Conservation (phyloP, 2,329 filamentous ascomycete species). For the Aspergillus clavatus region DNA sequence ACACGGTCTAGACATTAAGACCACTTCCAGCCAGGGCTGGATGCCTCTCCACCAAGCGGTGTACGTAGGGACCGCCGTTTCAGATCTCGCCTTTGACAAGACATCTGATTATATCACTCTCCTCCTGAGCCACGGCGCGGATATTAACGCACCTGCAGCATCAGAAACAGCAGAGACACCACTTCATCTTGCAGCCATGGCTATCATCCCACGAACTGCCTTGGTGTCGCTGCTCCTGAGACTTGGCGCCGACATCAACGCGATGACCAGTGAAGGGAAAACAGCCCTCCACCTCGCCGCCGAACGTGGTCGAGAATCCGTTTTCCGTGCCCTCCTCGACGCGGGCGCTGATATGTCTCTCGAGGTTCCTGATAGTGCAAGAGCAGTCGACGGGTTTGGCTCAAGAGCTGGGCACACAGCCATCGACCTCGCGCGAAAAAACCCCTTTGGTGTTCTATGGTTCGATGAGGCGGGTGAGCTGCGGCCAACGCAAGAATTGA, state of each 20-base stretch:
- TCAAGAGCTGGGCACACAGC: slow-evolving; percentile 15
- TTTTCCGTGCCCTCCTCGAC: slow-evolving; percentile 21
- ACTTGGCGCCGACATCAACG: slow-evolving; percentile 17
- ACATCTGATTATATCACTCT: slow-evolving; percentile 20
- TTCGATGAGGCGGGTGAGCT: slow-evolving; percentile 18
- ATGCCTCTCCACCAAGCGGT: slow-evolving; percentile 26
- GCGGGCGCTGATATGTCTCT: slow-evolving; percentile 23
- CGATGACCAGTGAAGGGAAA: slow-evolving; percentile 16
- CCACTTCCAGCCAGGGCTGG: slow-evolving; percentile 18
- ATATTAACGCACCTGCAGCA: slow-evolving; percentile 16
- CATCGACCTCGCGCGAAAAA: slow-evolving; percentile 21
- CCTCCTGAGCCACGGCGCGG: slow-evolving; percentile 20
- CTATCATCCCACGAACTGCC: slow-evolving; percentile 13
- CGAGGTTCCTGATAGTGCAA: slow-evolving; percentile 10
- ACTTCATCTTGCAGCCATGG: slow-evolving; percentile 23
- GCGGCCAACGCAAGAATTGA: slow-evolving; percentile 2
- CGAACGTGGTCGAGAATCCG: slow-evolving; percentile 21
- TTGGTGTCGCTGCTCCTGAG: slow-evolving; percentile 21
- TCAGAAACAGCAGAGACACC: slow-evolving; percentile 18
- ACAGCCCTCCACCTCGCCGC: slow-evolving; percentile 24
- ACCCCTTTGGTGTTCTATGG: slow-evolving; percentile 21
- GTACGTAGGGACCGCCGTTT: slow-evolving; percentile 13
- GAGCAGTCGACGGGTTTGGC: slow-evolving; percentile 4
- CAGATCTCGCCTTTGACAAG: slow-evolving; percentile 18
- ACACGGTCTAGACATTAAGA: slow-evolving; percentile 12